Conservation (phyloP, 1,139 yeast genomes). For the Zygosaccharomyces pseudobailii region DNA sequence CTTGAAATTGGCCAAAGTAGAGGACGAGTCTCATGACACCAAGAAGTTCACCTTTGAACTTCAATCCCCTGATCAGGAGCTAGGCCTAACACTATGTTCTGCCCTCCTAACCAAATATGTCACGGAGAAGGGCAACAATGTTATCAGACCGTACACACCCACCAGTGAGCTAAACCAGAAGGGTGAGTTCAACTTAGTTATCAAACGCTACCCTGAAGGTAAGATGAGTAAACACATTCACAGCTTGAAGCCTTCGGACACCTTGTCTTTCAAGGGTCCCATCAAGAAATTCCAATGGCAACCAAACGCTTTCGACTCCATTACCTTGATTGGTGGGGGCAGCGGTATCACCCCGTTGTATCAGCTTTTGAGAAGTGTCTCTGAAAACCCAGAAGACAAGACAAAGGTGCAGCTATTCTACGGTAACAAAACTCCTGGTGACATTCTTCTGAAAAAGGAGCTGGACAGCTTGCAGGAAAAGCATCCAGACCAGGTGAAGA, state of each 20-base stretch:
- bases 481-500: constrained; percentile 69
- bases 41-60: constrained; percentile 69
- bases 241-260: constrained; percentile 69
- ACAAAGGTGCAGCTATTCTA: constrained; percentile 77
- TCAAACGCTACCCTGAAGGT: constrained; percentile 81
- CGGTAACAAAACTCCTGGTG: constrained; percentile 72
- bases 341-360: constrained; percentile 93
- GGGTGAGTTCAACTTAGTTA: constrained; percentile 75
- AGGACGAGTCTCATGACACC: constrained; percentile 54
- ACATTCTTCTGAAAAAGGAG: constrained; percentile 73
- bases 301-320: constrained; percentile 73
- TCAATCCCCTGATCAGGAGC: constrained; percentile 58
- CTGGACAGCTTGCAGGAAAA: constrained; percentile 60
- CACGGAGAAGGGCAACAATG: constrained; percentile 80
- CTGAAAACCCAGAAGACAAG: constrained; percentile 73
- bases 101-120: constrained; percentile 75
- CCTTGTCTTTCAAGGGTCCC: constrained; percentile 92
- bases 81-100: constrained; percentile 82
- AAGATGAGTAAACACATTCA: constrained; percentile 76
- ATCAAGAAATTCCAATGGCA: constrained; percentile 88
- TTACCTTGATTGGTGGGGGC: constrained; percentile 92
- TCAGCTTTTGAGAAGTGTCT: constrained; percentile 70
- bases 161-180: constrained; percentile 60
- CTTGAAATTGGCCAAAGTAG: constrained; percentile 52
- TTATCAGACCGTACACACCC: constrained; percentile 97